Evolutionary conservation across 2,329 filamentous ascomycete species (phyloP), one percentile per base, ranked within the genome.

Genomic region (Chrysoporthe deuterocubensis): DNA sequence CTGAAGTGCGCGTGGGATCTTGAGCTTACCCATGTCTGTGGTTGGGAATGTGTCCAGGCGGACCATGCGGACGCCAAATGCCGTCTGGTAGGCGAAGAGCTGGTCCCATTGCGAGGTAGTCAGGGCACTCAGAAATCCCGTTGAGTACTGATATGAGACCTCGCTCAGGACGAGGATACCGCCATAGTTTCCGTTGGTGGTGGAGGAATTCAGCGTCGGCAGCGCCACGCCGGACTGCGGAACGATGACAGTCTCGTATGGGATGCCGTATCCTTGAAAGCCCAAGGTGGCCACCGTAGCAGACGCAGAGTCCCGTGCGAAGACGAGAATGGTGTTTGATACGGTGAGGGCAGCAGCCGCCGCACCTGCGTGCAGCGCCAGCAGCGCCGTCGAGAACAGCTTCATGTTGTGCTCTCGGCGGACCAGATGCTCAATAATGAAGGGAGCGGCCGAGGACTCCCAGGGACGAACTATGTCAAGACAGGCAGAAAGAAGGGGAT

Each of bases 191-290:
- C 87, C 87, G 63, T 79, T 75, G 3, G 77, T 80, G 0, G 77
- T 71, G 2, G 81, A 81, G 14, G 79, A 78, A 72, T 85, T 88
- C 43, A 90, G 80, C 0, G 76, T 70, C 0, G 87, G 87, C 40
- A 90, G 81, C 21, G 77, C 71, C 5, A 80, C 77, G 16, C 87
- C 87, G 7, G 74, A 72, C 71, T 85, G 79, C 8, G 86, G 86
- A n/a, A 90, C 85, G 26, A 84, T 71, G 13, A 88, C 73, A 6
- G 82, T 79, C 71, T 88, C 79, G 72, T 82, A 89, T 1, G 87
- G 85, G 70, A 90, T 89, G 43, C 86, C 87, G 72, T 90, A 89
- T 67, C 81, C 86, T 72, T 86, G 84, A 9, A 90, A 81, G 34
- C 87, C 87, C 14, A 82, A 82, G 46, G 81, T 82, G 14, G 83